Evolutionary conservation across 2,329 filamentous ascomycete species (phyloP), one percentile per base, ranked within the genome.

Genomic region (Talaromyces sp.): DNA sequence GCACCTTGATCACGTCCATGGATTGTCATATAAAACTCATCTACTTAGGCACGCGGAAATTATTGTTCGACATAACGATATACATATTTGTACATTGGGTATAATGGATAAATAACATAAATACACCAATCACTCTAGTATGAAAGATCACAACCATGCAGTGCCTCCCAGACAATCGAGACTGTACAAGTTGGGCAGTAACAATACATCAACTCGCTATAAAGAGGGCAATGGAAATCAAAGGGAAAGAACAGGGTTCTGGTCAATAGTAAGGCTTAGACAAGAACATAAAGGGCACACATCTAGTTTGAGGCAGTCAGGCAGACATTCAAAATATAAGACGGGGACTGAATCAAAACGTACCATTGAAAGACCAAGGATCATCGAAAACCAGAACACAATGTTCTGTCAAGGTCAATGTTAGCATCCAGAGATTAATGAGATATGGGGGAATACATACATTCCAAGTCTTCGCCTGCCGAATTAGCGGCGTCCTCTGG

Each of bases 381-480:
- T 92, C 91, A 97, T 97, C 27, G 89, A 93, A 73, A 87, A 89
- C 93, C 93, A 97, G 75, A 97, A 97, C 67, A 91, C 89, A 27
- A 93, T 87, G 71, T 96, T 96, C 81, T 83, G 52, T 22, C 65
- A 41, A 43, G 31, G 37, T 31, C 31, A n/a, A 31, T 31, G 35
- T 72, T 54, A 71, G 47, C 45, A 47, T 49, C 47, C 19, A 56
- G 19, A 47, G 7, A 37, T 7, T n/a, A 9, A 2, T 15, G 19
- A 43, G 13, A 11, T 54, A 33, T 25, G 43, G 25, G 56, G 33
- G 35, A 8, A 41, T 25, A 10, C 76, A 70, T 70, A 85, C 83
- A 74, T 97, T 97, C 65, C 97, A 81, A 35, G 93, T 89, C 74
- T 88, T 88, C 70, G 87, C 86, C 22, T 89, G 88, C 63, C 88